These are phyloP conservation scores for Gentiana macrophylla DNA, from an alignment of 257 asterid genomes.

Conservation along the genomic window DNA sequence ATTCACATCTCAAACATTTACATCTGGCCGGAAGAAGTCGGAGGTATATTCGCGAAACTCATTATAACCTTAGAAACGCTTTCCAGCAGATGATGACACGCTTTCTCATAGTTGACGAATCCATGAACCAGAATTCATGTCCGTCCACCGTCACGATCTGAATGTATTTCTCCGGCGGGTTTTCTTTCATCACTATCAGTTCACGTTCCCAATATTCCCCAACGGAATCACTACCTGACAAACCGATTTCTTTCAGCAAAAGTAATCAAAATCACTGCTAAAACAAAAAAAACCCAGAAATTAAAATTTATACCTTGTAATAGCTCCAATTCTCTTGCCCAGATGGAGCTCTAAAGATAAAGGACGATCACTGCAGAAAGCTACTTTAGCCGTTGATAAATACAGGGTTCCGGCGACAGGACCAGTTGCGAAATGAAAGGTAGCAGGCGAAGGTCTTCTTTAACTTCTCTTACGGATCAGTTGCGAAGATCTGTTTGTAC, in stretches of 20 bases:
- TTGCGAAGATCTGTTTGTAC: constrained; percentile 49
- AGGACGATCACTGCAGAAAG: constrained; percentile 77
- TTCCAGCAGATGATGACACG: constrained; percentile 51
- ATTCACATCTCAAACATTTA: no score
- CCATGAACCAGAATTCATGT: constrained; percentile 91
- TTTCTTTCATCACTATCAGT: constrained; percentile 44
- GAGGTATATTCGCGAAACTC: no score
- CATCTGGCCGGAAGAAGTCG: no score
- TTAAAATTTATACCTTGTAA: constrained; percentile 69
- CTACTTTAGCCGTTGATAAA: constrained; percentile 53
- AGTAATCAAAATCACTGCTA: no score
- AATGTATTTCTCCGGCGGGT: constrained; percentile 55
- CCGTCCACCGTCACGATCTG: constrained; percentile 48
- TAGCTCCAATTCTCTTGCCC: constrained; percentile 85
- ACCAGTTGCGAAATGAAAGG: constrained; percentile 64
- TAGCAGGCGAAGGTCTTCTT: constrained; percentile 83
- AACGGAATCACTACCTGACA: constrained; percentile 65
- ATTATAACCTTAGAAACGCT: no score
- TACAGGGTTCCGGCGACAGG: constrained; percentile 89
- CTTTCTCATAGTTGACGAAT: constrained; percentile 66
- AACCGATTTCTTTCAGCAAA: no score
- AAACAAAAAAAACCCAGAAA: no score
- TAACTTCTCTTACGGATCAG: constrained; percentile 50
- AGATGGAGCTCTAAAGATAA: constrained; percentile 64
- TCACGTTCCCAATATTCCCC: constrained; percentile 40